phyloP scores from a whole-genome alignment of 768 basidiomycete species.

The Lactarius evosmus region DNA sequence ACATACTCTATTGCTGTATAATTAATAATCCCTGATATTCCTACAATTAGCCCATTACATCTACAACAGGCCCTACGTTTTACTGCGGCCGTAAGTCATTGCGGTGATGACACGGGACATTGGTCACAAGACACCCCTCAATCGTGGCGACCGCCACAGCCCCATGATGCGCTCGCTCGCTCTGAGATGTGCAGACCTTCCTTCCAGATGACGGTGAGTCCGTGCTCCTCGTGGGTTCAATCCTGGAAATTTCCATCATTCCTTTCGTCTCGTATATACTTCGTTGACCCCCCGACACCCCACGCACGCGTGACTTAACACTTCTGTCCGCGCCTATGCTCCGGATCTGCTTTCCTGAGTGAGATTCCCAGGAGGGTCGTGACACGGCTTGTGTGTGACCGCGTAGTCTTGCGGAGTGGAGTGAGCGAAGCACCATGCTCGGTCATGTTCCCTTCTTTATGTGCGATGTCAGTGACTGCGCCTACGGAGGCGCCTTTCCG shows the following conservation, averaged over 20 bases:
- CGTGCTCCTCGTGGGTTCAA: not conserved
- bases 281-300: conserved; percentile 2
- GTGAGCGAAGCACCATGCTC: too few relatives aligned
- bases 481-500: not conserved
- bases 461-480: not conserved
- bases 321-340: not conserved
- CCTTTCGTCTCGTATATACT: not conserved
- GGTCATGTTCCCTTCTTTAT: not conserved
- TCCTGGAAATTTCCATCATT: not conserved
- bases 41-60: too few relatives aligned
- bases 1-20: too few relatives aligned
- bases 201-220: not conserved
- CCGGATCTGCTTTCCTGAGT: not conserved
- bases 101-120: not conserved
- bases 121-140: too few relatives aligned
- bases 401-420: too few relatives aligned
- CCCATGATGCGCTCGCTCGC: not conserved
- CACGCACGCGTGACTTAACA: not conserved
- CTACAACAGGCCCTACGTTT: not conserved
- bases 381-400: not conserved
- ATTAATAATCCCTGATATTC: too few relatives aligned
- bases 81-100: not conserved
- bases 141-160: not conserved
- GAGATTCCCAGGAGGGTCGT: not conserved
- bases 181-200: not conserved